A percentile compares a stretch with the other conserved stretches of the same genome.
phyloP scores from a whole-genome alignment of 139 green algal genomes.

The Gonium pectorale region DNA sequence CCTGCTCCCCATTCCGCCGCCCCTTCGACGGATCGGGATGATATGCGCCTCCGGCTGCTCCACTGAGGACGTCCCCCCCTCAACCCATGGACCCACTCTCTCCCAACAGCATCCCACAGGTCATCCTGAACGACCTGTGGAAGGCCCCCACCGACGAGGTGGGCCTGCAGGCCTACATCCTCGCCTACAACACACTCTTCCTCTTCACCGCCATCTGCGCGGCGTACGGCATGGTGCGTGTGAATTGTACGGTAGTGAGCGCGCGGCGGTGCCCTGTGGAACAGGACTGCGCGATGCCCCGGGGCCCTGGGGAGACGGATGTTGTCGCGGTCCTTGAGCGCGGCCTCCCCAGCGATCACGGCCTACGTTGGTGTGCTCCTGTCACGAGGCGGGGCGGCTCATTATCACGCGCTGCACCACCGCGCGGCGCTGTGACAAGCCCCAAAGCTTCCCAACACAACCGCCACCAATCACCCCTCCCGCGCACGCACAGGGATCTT shows the following conservation, averaged over 20 bases:
- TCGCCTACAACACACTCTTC: slow-evolving; percentile 84
- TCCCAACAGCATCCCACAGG: slow-evolving; percentile 47
- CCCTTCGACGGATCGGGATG: too few relatives aligned
- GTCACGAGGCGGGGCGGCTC: too few relatives aligned
- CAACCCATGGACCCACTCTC: too few relatives aligned
- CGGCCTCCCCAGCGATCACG: too few relatives aligned
- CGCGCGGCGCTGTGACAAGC: too few relatives aligned
- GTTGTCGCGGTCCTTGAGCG: not conserved
- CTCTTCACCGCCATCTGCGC: slow-evolving; percentile 82
- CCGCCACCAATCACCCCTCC: not conserved
- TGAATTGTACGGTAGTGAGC: not conserved
- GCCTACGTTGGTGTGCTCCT: too few relatives aligned
- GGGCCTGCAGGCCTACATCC: slow-evolving; percentile 79
- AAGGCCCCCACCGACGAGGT: slow-evolving; percentile 59
- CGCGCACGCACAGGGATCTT: slow-evolving; percentile 66
- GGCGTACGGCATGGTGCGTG: slow-evolving; percentile 80
- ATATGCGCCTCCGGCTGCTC: too few relatives aligned
- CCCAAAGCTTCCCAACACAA: not conserved
- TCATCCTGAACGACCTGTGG: slow-evolving; percentile 50
- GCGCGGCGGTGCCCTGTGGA: not conserved
- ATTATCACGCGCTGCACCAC: too few relatives aligned
- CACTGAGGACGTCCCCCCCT: too few relatives aligned
- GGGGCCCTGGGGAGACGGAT: not conserved
- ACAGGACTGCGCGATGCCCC: not conserved
- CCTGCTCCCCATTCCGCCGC: too few relatives aligned